These are phyloP conservation scores for Phellinidium pouzarii DNA, from an alignment of 1,284 basidiomycete species.

Conservation along the genomic window DNA sequence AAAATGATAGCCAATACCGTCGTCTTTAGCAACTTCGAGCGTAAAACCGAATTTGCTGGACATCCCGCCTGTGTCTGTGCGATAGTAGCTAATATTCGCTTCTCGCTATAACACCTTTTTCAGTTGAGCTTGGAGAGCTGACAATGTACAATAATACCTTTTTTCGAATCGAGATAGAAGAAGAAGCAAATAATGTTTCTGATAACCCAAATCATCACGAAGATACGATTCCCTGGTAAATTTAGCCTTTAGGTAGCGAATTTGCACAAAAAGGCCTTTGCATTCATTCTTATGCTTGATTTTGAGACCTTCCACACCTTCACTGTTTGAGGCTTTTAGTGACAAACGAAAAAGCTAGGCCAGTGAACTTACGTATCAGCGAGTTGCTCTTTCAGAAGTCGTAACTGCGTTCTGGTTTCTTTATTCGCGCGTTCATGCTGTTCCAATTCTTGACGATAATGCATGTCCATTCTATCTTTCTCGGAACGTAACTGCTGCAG, in stretches of 20 bases:
- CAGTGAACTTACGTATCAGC: conserved; percentile 26
- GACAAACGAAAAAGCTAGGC: background rate
- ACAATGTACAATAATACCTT: conserved; percentile 43
- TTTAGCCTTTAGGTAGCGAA: conserved; percentile 88
- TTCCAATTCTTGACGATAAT: conserved; percentile 45
- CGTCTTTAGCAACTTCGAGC: conserved; percentile 47
- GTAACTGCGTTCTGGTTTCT: conserved; percentile 58
- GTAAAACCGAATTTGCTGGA: conserved; percentile 35
- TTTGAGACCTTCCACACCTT: conserved; percentile 51
- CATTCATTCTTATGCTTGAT: conserved; percentile 76
- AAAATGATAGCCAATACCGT: conserved; percentile 60
- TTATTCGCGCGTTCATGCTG: conserved; percentile 54
- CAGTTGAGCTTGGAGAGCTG: conserved; percentile 9
- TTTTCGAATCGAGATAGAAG: conserved; percentile 62
- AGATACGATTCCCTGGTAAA: conserved; percentile 81
- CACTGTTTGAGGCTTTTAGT: conserved; percentile 30
- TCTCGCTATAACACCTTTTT: conserved; percentile 46
- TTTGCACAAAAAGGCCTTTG: conserved; percentile 83
- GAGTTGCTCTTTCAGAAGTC: conserved; percentile 62
- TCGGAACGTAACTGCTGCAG: conserved; percentile 56
- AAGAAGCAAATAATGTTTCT: conserved; percentile 77
- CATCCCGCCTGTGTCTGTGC: conserved; percentile 73
- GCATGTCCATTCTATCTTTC: conserved; percentile 55
- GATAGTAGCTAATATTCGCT: conserved; percentile 72
- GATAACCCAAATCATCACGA: conserved; percentile 75